A percentile compares a stretch with the other conserved stretches of the same genome.
Conservation (phyloP, 83 land plant genomes). For the Thuja plicata region DNA sequence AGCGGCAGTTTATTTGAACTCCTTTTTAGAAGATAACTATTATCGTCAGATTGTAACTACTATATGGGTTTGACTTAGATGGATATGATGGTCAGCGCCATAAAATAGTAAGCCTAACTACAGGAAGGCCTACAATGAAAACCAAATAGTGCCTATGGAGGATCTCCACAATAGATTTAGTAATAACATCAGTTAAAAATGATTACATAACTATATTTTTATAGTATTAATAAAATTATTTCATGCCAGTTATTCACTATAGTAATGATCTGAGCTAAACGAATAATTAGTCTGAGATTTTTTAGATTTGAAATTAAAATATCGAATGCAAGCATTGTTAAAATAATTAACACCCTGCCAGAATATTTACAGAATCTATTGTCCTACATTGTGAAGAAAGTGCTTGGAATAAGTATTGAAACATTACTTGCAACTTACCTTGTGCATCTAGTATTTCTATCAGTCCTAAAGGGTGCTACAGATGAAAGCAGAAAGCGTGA, state of each 20-base stretch:
- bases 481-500: conserved; percentile 77
- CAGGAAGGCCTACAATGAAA: not conserved
- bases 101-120: not conserved
- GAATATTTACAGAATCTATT: not conserved
- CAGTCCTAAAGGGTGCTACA: conserved; percentile 42
- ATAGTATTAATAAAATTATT: not conserved
- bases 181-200: not conserved
- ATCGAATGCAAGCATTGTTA: not conserved
- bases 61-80: not conserved
- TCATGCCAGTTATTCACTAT: not conserved
- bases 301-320: not conserved
- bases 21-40: too few relatives aligned
- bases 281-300: not conserved
- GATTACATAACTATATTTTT: not conserved
- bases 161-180: not conserved
- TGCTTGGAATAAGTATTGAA: not conserved
- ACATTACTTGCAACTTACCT: conserved; percentile 7
- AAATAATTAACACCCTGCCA: not conserved
- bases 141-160: not conserved
- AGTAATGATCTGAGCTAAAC: not conserved
- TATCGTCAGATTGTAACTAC: too few relatives aligned
- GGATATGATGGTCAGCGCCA: not conserved
- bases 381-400: not conserved
- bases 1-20: too few relatives aligned
- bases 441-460: not conserved